Percentiles rank a stretch among this genome's conserved stretches.
Conservation (phyloP, 306 rosid genomes). For the Corylus americana region DNA sequence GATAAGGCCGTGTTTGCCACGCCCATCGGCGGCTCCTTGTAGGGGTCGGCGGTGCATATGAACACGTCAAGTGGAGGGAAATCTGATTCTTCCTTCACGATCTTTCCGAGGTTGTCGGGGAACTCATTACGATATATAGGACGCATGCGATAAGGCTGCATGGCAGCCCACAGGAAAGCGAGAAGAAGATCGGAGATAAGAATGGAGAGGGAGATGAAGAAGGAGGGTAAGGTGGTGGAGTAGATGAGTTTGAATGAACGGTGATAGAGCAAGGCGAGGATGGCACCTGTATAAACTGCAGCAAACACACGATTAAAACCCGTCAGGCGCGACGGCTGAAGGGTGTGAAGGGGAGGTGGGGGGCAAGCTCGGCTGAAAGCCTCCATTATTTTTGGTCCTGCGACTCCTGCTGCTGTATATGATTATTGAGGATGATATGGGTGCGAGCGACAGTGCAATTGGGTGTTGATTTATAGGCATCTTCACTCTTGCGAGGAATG, state of each 20-base stretch:
- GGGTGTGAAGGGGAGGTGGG: constrained; percentile 26
- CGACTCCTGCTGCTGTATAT: no score
- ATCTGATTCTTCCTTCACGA: constrained; percentile 13
- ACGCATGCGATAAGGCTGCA: constrained; percentile 35
- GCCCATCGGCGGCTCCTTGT: constrained; percentile 50
- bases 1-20: constrained; percentile 47
- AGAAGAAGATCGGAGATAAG: constrained; percentile 38
- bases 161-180: constrained; percentile 28
- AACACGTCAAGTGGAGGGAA: constrained; percentile 47
- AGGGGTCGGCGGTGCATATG: constrained; percentile 53
- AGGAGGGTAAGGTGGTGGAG: constrained; percentile 18
- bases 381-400: no score
- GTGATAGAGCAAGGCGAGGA: constrained; percentile 33
- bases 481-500: no score
- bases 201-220: constrained; percentile 30
- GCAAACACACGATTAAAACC: constrained; percentile 33
- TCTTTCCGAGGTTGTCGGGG: constrained; percentile 14
- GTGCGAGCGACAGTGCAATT: no score
- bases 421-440: no score
- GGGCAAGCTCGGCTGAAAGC: not conserved
- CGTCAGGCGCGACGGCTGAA: constrained; percentile 9
- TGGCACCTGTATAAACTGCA: constrained; percentile 23
- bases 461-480: no score
- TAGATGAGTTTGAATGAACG: constrained; percentile 23
- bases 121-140: constrained; percentile 35